These are phyloP conservation scores for Globisporangium paddicum DNA, from an alignment of 352 stramenopile genomes.

Conservation along the genomic window DNA sequence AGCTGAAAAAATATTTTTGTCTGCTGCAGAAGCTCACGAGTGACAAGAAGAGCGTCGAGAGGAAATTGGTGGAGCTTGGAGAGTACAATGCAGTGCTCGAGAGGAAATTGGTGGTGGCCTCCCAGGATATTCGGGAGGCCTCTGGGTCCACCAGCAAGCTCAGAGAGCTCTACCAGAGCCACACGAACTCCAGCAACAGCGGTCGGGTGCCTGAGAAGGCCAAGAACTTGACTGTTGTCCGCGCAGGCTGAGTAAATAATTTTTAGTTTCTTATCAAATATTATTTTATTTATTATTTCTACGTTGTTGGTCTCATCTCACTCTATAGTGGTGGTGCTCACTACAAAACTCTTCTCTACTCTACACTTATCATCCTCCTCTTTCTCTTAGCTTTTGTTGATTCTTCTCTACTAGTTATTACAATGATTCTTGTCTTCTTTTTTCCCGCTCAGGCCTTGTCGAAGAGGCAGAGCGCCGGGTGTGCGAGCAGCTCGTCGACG, in stretches of 20 bases:
- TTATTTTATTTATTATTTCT: background rate
- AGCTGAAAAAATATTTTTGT: constrained; percentile 36
- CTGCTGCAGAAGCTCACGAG: constrained; percentile 18
- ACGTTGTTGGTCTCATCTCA: background rate
- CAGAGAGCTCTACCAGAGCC: background rate
- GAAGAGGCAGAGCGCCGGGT: constrained; percentile 15
- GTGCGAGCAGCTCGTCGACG: constrained; percentile 27
- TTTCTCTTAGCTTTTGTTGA: background rate
- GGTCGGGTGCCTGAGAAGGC: background rate
- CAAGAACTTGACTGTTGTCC: background rate
- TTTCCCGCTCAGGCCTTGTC: constrained; percentile 1
- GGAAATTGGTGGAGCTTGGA: constrained; percentile 14
- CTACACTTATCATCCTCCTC: background rate
- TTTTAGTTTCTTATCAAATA: background rate
- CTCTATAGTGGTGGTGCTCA: background rate
- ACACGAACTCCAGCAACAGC: background rate
- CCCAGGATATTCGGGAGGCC: background rate
- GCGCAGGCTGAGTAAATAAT: background rate
- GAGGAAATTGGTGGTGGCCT: constrained; percentile 20
- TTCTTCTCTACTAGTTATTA: constrained; percentile 4
- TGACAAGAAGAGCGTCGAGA: constrained; percentile 23
- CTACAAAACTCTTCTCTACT: background rate
- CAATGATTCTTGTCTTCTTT: too few relatives aligned
- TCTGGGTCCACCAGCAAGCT: background rate
- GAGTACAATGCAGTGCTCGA: constrained; percentile 27